Evolutionary conservation across 495 filamentous ascomycete genomes (phyloP).

Genomic region (Neurospora sp.): DNA sequence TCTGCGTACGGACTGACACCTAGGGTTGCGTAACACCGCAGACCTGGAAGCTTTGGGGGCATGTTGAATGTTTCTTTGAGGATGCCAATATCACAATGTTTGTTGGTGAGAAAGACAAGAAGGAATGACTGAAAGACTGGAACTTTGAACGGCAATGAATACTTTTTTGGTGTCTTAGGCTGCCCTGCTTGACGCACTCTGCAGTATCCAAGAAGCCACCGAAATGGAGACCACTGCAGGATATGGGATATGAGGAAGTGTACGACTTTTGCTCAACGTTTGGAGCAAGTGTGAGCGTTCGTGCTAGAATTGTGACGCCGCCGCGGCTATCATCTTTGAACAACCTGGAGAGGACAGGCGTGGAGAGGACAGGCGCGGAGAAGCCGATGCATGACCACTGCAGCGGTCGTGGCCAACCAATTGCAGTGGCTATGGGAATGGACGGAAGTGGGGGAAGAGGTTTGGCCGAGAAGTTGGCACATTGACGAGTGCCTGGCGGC

Average conservation of each 20-base stretch:
- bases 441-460: no score
- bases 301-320: neutral
- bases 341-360: neutral
- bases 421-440: neutral
- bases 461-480: neutral
- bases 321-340: neutral
- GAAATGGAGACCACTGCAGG: neutral
- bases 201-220: neutral
- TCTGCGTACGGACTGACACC: neutral
- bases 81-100: neutral
- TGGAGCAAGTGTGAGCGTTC: neutral
- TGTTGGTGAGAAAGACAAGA: neutral
- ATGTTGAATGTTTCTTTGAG: neutral
- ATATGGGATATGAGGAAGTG: no score
- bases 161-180: neutral
- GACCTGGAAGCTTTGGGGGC: neutral
- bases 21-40: neutral
- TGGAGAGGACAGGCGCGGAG: neutral
- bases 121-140: neutral
- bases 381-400: neutral
- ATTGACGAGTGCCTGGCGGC: neutral
- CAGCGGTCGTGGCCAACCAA: neutral
- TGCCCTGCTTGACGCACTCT: neutral
- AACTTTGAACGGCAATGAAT: neutral
- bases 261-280: neutral